phyloP scores from a whole-genome alignment of 345 rosid species.

The Salix brachista region DNA sequence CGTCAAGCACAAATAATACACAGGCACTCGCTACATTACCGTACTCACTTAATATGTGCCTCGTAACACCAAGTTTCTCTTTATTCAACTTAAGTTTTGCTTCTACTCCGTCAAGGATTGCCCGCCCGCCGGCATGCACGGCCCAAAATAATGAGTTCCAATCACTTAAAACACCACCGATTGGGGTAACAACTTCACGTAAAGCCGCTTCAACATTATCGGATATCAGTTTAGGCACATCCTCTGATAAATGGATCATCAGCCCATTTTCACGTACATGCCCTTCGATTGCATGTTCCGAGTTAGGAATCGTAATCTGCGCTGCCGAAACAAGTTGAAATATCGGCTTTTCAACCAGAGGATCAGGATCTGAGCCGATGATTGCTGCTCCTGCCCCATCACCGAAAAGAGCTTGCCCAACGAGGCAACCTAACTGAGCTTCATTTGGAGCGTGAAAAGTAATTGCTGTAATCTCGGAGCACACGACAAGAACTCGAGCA shows the following conservation, averaged over 20 bases:
- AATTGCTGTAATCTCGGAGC: slow-evolving; percentile 70
- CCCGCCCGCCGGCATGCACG: slow-evolving; percentile 78
- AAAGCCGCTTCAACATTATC: slow-evolving; percentile 60
- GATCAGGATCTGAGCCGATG: slow-evolving; percentile 57
- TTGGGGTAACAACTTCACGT: slow-evolving; percentile 41
- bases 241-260: slow-evolving; percentile 54
- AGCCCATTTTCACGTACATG: slow-evolving; percentile 68
- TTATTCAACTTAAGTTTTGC: slow-evolving; percentile 40
- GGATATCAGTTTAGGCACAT: slow-evolving; percentile 58
- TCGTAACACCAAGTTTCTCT: slow-evolving; percentile 52
- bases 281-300: slow-evolving; percentile 63
- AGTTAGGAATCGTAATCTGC: slow-evolving; percentile 66
- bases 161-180: slow-evolving; percentile 39
- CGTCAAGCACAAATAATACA: slow-evolving; percentile 66
- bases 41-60: slow-evolving; percentile 55
- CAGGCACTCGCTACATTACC: slow-evolving; percentile 85
- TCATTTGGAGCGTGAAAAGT: slow-evolving; percentile 76
- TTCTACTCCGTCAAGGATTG: slow-evolving; percentile 59
- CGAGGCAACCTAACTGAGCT: slow-evolving; percentile 57
- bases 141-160: slow-evolving; percentile 81
- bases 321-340: slow-evolving; percentile 60
- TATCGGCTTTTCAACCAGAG: slow-evolving; percentile 46
- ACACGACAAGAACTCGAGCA: slow-evolving; percentile 73
- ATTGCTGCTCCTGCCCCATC: slow-evolving; percentile 68
- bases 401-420: slow-evolving; percentile 66